Conservation (phyloP, 2,329 filamentous ascomycete species). For the Penicillium sp. region DNA sequence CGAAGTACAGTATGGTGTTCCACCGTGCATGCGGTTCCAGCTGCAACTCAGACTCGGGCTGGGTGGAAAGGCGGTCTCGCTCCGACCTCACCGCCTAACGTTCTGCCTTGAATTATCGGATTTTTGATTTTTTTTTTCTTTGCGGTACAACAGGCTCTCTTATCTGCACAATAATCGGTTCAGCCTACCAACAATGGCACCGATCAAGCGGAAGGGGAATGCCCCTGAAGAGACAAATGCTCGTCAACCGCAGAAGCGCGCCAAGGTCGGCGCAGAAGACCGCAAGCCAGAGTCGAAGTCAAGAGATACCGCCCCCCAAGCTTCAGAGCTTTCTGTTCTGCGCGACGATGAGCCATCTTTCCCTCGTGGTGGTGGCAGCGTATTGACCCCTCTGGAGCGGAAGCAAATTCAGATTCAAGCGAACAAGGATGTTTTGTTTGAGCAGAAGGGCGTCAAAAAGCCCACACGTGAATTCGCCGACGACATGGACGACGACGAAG, state of each 20-base stretch:
- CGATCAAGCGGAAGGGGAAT: conserved; percentile 42
- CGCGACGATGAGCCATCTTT: conserved; percentile 82
- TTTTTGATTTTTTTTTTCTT: conserved; percentile 24
- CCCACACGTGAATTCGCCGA: conserved; percentile 46
- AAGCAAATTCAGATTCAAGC: conserved; percentile 95
- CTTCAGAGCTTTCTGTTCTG: conserved; percentile 41
- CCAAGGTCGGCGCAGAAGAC: conserved; percentile 34
- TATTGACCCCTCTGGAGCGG: conserved; percentile 87
- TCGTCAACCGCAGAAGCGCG: conserved; percentile 37
- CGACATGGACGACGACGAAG: conserved; percentile 54
- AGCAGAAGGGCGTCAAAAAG: conserved; percentile 60
- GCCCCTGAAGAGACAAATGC: conserved; percentile 30
- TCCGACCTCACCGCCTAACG: conserved; percentile 7
- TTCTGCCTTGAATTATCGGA: conserved; percentile 20
- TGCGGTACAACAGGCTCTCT: conserved; percentile 23
- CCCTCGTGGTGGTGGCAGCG: conserved; percentile 82
- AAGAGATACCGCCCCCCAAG: conserved; percentile 25
- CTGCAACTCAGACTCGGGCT: neutral
- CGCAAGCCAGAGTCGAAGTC: conserved; percentile 30
- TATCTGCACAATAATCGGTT: conserved; percentile 20
- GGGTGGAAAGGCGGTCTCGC: conserved; percentile 7
- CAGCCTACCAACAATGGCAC: conserved; percentile 35
- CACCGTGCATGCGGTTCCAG: too few relatives aligned
- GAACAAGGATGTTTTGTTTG: conserved; percentile 83
- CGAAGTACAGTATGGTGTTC: too few relatives aligned